Percentiles rank a stretch among this genome's conserved stretches.
Conservation (phyloP, 768 basidiomycete genomes). For the Agrocybe chaxingu region DNA sequence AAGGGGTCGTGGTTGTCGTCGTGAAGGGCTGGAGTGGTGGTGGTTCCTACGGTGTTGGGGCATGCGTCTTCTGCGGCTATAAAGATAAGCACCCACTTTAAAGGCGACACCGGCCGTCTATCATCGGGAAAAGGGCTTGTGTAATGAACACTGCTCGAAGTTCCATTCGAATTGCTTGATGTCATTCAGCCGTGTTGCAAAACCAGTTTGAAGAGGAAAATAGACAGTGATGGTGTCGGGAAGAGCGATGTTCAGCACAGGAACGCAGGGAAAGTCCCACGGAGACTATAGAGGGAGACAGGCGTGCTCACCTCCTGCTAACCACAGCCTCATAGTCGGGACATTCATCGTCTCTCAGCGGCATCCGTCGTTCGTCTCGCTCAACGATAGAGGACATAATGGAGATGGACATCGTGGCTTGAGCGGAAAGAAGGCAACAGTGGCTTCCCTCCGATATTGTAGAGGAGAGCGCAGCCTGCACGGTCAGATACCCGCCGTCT, state of each 20-base stretch:
- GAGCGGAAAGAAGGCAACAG: slow-evolving; percentile 1
- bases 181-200: background rate
- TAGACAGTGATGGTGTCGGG: slow-evolving; percentile 9
- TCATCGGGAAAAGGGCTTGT: slow-evolving; percentile 16
- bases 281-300: background rate
- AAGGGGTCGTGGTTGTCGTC: slow-evolving; percentile 20
- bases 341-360: slow-evolving; percentile 30
- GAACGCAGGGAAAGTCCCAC: slow-evolving; percentile 13
- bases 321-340: slow-evolving; percentile 38
- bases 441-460: background rate
- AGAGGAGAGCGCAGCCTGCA: too few relatives aligned
- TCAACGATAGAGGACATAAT: slow-evolving; percentile 18
- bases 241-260: slow-evolving; percentile 7
- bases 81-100: slow-evolving; percentile 18
- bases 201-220: slow-evolving; percentile 1
- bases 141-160: slow-evolving; percentile 18
- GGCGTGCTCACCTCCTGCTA: slow-evolving; percentile 32
- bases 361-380: slow-evolving; percentile 11
- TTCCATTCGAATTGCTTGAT: slow-evolving; percentile 25
- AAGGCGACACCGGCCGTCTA: slow-evolving; percentile 12
- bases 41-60: slow-evolving; percentile 3
- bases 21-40: slow-evolving; percentile 13
- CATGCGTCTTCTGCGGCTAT: background rate
- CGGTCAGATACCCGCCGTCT: too few relatives aligned
- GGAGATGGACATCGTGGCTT: slow-evolving; percentile 20